A percentile compares a stretch with the other conserved stretches of the same genome.
phyloP scores from a whole-genome alignment of 2,329 filamentous ascomycete genomes.

The Aspergillus brunneoviolaceus region DNA sequence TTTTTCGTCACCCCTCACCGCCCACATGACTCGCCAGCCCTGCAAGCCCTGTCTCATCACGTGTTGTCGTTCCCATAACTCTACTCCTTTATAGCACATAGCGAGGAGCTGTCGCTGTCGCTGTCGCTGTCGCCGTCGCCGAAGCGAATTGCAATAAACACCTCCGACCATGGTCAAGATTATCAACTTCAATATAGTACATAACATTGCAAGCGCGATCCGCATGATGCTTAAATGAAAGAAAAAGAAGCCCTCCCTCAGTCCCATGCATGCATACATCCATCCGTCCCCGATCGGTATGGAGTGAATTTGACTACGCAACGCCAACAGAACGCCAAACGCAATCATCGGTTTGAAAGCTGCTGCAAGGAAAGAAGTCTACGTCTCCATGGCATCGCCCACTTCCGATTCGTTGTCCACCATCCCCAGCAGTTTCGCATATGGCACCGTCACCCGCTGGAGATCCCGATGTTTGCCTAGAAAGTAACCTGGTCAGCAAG shows the following conservation, averaged over 20 bases:
- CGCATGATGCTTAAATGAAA: background rate
- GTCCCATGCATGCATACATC: background rate
- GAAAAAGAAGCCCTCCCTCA: background rate
- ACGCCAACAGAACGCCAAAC: conserved; percentile 2
- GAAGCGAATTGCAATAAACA: background rate
- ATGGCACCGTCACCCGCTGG: conserved; percentile 91
- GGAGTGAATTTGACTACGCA: background rate
- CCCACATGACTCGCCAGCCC: conserved; percentile 10
- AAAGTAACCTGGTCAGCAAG: conserved; percentile 7
- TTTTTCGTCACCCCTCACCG: conserved; percentile 2
- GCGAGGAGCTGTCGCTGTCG: no score
- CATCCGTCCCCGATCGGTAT: background rate
- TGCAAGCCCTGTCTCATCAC: background rate
- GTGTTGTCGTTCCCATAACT: background rate
- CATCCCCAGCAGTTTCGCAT: conserved; percentile 75
- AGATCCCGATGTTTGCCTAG: conserved; percentile 80
- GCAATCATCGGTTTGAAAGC: background rate
- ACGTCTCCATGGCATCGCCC: conserved; percentile 40
- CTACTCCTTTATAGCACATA: no score
- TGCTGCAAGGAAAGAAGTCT: background rate
- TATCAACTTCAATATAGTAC: background rate
- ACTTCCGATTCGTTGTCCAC: conserved; percentile 36
- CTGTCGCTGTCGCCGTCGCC: no score
- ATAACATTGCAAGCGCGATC: background rate
- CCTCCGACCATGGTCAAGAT: background rate